Conservation (phyloP, 1,284 basidiomycete species). For the Cutaneotrichosporon spelunceum region DNA sequence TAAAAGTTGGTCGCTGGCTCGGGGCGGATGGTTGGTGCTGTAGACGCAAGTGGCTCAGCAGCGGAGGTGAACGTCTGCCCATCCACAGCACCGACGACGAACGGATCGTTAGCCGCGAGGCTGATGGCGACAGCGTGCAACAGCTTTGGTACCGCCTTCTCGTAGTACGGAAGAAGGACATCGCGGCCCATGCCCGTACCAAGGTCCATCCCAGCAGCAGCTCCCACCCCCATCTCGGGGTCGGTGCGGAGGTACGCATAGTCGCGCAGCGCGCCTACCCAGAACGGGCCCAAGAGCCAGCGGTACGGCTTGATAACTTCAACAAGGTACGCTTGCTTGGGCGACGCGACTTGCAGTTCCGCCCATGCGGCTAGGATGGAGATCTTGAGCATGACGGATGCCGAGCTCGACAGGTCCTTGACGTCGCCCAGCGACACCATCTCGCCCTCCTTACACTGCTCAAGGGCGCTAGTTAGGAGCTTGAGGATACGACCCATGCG, state of each 20-base stretch:
- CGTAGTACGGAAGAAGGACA: conserved; percentile 88
- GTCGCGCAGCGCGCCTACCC: conserved; percentile 85
- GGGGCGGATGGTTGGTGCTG: conserved; percentile 50
- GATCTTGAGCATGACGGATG: conserved; percentile 89
- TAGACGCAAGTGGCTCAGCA: conserved; percentile 22
- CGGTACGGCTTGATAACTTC: conserved; percentile 82
- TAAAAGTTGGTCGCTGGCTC: conserved; percentile 83
- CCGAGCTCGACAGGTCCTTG: conserved; percentile 83
- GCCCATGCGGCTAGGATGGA: conserved; percentile 96
- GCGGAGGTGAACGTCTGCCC: conserved; percentile 57
- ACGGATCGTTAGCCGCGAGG: conserved; percentile 68
- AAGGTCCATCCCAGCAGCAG: conserved; percentile 69
- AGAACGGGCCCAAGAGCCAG: conserved; percentile 70
- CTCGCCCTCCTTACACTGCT: conserved; percentile 81
- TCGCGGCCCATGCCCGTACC: conserved; percentile 83
- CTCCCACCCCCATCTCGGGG: conserved; percentile 71
- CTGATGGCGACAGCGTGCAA: conserved; percentile 80
- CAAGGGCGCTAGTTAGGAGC: conserved; percentile 79
- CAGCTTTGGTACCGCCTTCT: conserved; percentile 75
- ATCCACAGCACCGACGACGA: conserved; percentile 75
- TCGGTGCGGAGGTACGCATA: conserved; percentile 88
- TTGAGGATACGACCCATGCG: conserved; percentile 94
- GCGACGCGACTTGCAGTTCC: conserved; percentile 77
- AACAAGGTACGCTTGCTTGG: conserved; percentile 70
- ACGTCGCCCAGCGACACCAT: conserved; percentile 84